Evolutionary conservation across 2,329 filamentous ascomycete genomes (phyloP).

Genomic region (Pseudogymnoascus sp.): DNA sequence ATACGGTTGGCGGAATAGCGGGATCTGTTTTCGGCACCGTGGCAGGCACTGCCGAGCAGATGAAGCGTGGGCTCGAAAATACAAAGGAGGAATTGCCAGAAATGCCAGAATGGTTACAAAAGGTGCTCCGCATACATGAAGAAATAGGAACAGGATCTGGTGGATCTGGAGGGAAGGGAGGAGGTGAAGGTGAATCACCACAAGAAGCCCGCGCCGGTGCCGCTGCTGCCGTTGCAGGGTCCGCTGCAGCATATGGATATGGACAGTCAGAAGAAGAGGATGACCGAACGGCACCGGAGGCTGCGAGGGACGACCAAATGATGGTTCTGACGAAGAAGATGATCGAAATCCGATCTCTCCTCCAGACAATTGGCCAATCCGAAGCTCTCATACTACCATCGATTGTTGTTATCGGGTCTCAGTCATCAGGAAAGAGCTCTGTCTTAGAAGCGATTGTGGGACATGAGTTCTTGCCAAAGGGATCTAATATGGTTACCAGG

Average conservation of each 20-base stretch:
- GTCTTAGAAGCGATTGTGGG: constrained; percentile 95
- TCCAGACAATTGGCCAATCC: constrained; percentile 88
- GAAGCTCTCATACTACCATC: constrained; percentile 82
- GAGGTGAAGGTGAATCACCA: constrained; percentile 34
- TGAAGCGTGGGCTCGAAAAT: constrained; percentile 70
- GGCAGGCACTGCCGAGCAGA: constrained; percentile 69
- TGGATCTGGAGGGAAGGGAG: constrained; percentile 36
- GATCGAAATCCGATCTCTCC: constrained; percentile 93
- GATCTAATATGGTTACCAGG: constrained; percentile 97
- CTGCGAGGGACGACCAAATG: constrained; percentile 92
- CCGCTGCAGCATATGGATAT: constrained; percentile 72
- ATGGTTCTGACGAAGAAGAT: constrained; percentile 99
- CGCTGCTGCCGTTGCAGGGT: constrained; percentile 60
- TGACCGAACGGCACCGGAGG: constrained; percentile 51
- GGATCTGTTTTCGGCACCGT: constrained; percentile 63
- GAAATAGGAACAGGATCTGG: constrained; percentile 40
- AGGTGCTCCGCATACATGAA: constrained; percentile 57
- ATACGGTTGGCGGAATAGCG: constrained; percentile 62
- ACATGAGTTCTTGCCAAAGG: constrained; percentile 95
- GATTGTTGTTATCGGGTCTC: constrained; percentile 98
- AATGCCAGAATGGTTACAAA: constrained; percentile 69
- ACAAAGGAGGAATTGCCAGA: constrained; percentile 69
- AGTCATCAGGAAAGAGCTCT: constrained; percentile 96
- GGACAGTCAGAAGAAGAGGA: constrained; percentile 63
- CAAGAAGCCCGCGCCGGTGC: constrained; percentile 53